Evolutionary conservation across 169 alveolate genomes (phyloP).

Genomic region (Toxoplasma gondii): DNA sequence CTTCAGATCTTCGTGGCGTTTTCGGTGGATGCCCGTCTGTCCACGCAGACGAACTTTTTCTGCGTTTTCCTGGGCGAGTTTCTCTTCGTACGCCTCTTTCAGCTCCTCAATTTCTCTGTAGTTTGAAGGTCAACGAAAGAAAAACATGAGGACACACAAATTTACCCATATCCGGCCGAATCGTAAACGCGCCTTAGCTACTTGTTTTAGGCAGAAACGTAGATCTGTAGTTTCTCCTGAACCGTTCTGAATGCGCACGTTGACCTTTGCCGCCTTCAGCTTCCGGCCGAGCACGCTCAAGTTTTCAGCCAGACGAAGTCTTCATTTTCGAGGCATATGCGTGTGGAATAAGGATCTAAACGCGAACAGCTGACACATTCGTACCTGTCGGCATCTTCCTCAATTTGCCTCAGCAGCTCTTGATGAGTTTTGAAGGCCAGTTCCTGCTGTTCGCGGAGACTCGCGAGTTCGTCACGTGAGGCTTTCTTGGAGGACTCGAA

Average conservation of each 20-base stretch:
- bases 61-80: constrained; percentile 73
- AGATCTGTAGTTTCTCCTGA: no score
- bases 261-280: no score
- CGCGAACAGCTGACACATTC: neutral
- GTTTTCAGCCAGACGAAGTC: neutral
- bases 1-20: constrained; percentile 68
- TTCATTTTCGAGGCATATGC: neutral
- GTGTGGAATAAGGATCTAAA: neutral
- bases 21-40: constrained; percentile 73
- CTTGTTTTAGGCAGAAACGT: no score
- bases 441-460: constrained; percentile 20
- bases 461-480: constrained; percentile 24
- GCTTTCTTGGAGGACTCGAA: neutral
- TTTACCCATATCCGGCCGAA: neutral
- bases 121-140: neutral
- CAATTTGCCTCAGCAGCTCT: constrained; percentile 76
- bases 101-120: constrained; percentile 78
- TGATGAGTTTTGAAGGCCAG: constrained; percentile 55
- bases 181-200: neutral
- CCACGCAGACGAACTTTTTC: constrained; percentile 73
- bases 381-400: constrained; percentile 81
- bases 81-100: constrained; percentile 80
- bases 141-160: neutral
- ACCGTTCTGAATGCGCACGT: no score
- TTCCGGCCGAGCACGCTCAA: neutral